These are phyloP conservation scores for Cucumis melo DNA, from an alignment of 306 rosid species.

Conservation along the genomic window DNA sequence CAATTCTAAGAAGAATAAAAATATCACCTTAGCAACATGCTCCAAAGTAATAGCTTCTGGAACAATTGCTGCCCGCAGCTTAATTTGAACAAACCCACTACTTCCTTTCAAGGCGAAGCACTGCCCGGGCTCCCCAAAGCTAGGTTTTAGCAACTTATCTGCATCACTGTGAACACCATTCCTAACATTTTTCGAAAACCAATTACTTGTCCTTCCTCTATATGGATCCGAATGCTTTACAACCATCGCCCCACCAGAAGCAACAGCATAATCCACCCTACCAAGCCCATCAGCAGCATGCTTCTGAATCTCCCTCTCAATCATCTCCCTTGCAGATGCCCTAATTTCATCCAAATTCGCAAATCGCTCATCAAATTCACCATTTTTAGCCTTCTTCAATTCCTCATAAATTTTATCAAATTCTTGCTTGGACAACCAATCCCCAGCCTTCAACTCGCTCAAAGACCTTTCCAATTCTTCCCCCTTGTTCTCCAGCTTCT, in stretches of 20 bases:
- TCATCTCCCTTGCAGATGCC: conserved; percentile 50
- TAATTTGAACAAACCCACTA: conserved; percentile 72
- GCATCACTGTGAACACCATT: conserved; percentile 43
- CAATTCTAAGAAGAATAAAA: neutral
- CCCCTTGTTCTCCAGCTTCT: conserved; percentile 35
- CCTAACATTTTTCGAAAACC: conserved; percentile 26
- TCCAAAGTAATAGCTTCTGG: conserved; percentile 93
- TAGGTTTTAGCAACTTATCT: conserved; percentile 67
- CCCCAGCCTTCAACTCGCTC: conserved; percentile 35
- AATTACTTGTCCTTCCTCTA: conserved; percentile 26
- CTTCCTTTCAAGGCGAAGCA: conserved; percentile 82
- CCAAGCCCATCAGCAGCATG: conserved; percentile 95
- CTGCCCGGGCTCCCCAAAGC: conserved; percentile 94
- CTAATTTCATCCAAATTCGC: conserved; percentile 59
- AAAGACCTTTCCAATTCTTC: conserved; percentile 46
- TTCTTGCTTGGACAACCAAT: conserved; percentile 65
- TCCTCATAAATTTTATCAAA: conserved; percentile 48
- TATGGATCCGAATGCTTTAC: conserved; percentile 61
- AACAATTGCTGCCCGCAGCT: conserved; percentile 53
- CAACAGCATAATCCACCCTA: conserved; percentile 65
- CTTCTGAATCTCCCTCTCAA: conserved; percentile 67
- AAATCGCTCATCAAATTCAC: conserved; percentile 18
- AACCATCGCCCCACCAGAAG: conserved; percentile 49
- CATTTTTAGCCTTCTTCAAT: conserved; percentile 28
- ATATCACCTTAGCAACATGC: conserved; percentile 83